Percentiles rank a stretch among this genome's conserved stretches.
Conservation (phyloP, 805 yeast genomes). For the Kazachstania martiniae region DNA sequence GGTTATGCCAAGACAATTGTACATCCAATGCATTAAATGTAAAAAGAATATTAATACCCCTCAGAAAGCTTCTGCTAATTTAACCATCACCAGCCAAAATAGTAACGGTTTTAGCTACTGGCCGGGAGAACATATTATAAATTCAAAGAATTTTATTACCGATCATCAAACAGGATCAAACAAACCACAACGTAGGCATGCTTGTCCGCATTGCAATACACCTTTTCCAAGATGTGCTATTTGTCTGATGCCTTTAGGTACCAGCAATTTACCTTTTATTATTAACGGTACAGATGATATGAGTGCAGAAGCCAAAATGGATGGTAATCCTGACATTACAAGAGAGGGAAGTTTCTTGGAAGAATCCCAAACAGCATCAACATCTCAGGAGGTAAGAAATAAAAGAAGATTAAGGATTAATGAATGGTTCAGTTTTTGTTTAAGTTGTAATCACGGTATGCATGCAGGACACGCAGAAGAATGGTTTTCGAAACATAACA, state of each 20-base stretch:
- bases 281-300: constrained; percentile 17
- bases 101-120: background rate
- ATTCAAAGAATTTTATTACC: too few relatives aligned
- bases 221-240: constrained; percentile 87
- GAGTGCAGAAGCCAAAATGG: background rate
- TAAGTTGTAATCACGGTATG: constrained; percentile 86
- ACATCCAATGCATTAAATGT: constrained; percentile 73
- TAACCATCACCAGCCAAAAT: constrained; percentile 1
- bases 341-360: too few relatives aligned
- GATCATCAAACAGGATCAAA: background rate
- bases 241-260: constrained; percentile 72
- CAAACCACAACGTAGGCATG: constrained; percentile 16
- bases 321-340: too few relatives aligned
- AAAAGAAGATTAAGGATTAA: constrained; percentile 32
- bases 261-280: constrained; percentile 25
- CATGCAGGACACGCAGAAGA: constrained; percentile 94
- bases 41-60: constrained; percentile 51
- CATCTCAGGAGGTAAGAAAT: too few relatives aligned
- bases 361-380: too few relatives aligned
- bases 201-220: constrained; percentile 80
- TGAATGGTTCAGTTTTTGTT: constrained; percentile 87
- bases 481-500: constrained; percentile 81
- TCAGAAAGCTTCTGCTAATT: too few relatives aligned
- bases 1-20: constrained; percentile 61
- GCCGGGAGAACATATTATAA: background rate